Evolutionary conservation across 2,329 filamentous ascomycete genomes (phyloP), one percentile per base, ranked within the genome.

Genomic region (Diaporthe velutina): DNA sequence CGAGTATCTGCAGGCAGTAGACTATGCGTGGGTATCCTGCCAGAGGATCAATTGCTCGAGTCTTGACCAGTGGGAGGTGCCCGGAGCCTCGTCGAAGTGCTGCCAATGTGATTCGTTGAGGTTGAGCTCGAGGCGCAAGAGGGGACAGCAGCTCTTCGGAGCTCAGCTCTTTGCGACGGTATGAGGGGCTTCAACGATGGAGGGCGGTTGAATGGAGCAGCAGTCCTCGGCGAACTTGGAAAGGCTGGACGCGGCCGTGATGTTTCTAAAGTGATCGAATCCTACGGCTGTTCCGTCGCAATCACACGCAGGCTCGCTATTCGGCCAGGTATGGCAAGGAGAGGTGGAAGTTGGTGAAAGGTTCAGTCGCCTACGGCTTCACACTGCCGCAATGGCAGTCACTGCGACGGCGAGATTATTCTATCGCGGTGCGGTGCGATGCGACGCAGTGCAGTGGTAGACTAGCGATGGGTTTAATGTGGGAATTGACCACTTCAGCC

Each of bases 401-500:
- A 28, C 38, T 42, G 70, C 45, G 45, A 28, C 55, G 45, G 22
- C 55, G 28, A 40, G 42, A 40, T 42, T 19, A 52, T 48, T 33
- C 25, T 28, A 25, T 42, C 25, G 57, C 45, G 57, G 35, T 67
- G 64, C 64, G 45, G 48, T 68, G 64, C 64, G n/a, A 35, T 54
- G 45, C 33, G 10, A 8, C 52, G 42, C 61, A 8, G 13, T 50
- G 48, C 33, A 40, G 13, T 68, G 57, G 68, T 61, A 48, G 40
- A 35, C 54, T 73, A 68, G 48, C 38, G 58, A 42, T 74, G 55
- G 71, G 50, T 67, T 70, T 74, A 60, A 50, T 45, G 60, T 67
- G 73, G 54, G 71, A 73, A 58, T 67, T 74, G 70, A 73, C 79
- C 78, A 79, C 74, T 81, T 74, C 77, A 80, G 79, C 76, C 76